phyloP scores from a whole-genome alignment of 441 rosid genomes.

The Kokia cookei region DNA sequence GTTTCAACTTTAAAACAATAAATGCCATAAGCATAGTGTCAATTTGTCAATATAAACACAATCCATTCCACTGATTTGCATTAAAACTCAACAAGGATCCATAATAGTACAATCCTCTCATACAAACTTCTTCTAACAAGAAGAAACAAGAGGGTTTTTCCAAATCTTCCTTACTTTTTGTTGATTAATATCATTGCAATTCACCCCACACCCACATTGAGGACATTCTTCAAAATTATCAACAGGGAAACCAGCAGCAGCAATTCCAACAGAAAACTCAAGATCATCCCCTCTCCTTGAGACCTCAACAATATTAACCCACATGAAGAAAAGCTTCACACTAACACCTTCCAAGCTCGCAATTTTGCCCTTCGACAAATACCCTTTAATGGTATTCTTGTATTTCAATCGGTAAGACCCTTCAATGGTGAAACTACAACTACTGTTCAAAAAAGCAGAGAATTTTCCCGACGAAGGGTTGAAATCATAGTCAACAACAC shows the following conservation, averaged over 20 bases:
- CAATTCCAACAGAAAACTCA: constrained; percentile 40
- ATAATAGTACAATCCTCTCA: background rate
- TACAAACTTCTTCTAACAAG: constrained; percentile 20
- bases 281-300: constrained; percentile 27
- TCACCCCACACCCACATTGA: constrained; percentile 52
- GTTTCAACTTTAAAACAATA: background rate
- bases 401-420: constrained; percentile 54
- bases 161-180: constrained; percentile 15
- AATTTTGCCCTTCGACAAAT: constrained; percentile 36
- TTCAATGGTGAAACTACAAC: constrained; percentile 52
- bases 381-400: constrained; percentile 44
- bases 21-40: background rate
- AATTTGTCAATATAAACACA: background rate
- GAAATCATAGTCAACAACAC: constrained; percentile 44
- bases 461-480: constrained; percentile 42
- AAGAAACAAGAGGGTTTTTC: constrained; percentile 27
- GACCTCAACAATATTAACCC: constrained; percentile 42
- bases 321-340: constrained; percentile 43
- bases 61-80: constrained; percentile 5
- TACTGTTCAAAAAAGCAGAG: constrained; percentile 42
- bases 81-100: constrained; percentile 2
- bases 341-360: constrained; percentile 52
- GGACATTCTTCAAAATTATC: constrained; percentile 44
- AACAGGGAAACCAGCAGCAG: constrained; percentile 37
- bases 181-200: constrained; percentile 14